Conservation (phyloP, 768 basidiomycete species). For the Leccinum uliginosum region DNA sequence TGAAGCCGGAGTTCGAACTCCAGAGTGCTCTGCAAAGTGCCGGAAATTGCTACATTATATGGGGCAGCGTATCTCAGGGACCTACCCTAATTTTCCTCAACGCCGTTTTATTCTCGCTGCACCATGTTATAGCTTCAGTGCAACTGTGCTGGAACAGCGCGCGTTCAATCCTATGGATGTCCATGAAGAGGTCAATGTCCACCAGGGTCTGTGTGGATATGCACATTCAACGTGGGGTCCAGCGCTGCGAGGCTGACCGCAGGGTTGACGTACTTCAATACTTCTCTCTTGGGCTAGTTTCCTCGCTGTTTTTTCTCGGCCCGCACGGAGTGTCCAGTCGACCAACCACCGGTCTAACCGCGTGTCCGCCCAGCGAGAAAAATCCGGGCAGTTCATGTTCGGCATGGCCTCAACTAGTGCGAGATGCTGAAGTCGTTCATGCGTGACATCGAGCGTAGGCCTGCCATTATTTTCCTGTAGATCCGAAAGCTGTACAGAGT, state of each 20-base stretch:
- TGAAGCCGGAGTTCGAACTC: slow-evolving; percentile 96
- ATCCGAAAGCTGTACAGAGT: slow-evolving; percentile 41
- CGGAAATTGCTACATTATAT: slow-evolving; percentile 15
- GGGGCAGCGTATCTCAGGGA: slow-evolving; percentile 6
- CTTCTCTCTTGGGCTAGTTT: slow-evolving; percentile 69
- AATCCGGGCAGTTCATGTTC: slow-evolving; percentile 49
- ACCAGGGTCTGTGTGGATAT: slow-evolving; percentile 60
- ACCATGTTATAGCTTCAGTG: slow-evolving; percentile 90
- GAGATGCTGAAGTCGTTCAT: slow-evolving; percentile 72
- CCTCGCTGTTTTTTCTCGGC: slow-evolving; percentile 72
- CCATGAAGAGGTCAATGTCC: slow-evolving; percentile 88
- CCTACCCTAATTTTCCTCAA: slow-evolving; percentile 85
- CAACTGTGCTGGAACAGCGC: slow-evolving; percentile 75
- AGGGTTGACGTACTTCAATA: slow-evolving; percentile 62
- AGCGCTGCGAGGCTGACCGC: slow-evolving; percentile 14
- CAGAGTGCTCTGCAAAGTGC: slow-evolving; percentile 67
- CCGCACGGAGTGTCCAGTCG: slow-evolving; percentile 85
- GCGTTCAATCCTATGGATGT: slow-evolving; percentile 81
- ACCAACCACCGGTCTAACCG: slow-evolving; percentile 87
- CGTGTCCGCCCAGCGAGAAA: slow-evolving; percentile 72
- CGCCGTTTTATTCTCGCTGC: slow-evolving; percentile 90
- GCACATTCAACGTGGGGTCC: slow-evolving; percentile 16
- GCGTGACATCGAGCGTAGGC: slow-evolving; percentile 69
- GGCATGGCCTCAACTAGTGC: slow-evolving; percentile 56
- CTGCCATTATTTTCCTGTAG: slow-evolving; percentile 42